Base-by-base conservation (phyloP, 176 grass and related monocot species). In the Lolium rigidum region DNA sequence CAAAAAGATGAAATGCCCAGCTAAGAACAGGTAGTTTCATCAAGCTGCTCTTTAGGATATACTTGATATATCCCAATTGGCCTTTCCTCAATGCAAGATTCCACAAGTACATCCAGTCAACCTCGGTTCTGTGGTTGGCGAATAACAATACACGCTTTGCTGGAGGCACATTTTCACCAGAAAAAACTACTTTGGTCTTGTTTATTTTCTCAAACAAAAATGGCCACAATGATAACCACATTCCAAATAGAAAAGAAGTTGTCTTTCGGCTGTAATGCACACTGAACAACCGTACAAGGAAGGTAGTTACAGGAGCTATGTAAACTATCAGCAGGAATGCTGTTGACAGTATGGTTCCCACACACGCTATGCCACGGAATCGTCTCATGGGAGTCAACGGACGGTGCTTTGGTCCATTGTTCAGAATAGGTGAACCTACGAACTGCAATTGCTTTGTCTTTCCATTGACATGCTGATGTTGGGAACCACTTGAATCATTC, bases 21-120 rank as follows among this genome's bases (percentile, higher is more conserved):
- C 91, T 89, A 79, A 98, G 95, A 86, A 98, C 77, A 82, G 93
- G 93, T 44, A 98, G 64, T 83, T 98, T 98, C 93, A 98, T 98
- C 91, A 98, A 89, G 78, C 95, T 98, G 68, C 93, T 98, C 85
- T 98, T 98, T 74, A 98, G 88, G 51, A 98, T 90, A 84, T 98
- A 98, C 83, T 98, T 95, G 73, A 95, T 92, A 85, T 92, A 91
- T 86, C 93, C 93, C 71, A 92, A 70, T n/a, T 87, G 76, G 15
- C 93, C 91, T 89, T 95, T 98, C 87, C 91, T 94, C 81, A 98
- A 76, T 79, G 95, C 95, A 93, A 98, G 84, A 95, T 95, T 88
- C 95, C 95, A 98, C 83, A 95, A 85, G 65, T 98, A 98, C 95
- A 98, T 98, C 95, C 95, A 98, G 50, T 98, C 95, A 64, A 98